phyloP scores from a whole-genome alignment of 345 rosid genomes.

The Capsella bursapastoris region DNA sequence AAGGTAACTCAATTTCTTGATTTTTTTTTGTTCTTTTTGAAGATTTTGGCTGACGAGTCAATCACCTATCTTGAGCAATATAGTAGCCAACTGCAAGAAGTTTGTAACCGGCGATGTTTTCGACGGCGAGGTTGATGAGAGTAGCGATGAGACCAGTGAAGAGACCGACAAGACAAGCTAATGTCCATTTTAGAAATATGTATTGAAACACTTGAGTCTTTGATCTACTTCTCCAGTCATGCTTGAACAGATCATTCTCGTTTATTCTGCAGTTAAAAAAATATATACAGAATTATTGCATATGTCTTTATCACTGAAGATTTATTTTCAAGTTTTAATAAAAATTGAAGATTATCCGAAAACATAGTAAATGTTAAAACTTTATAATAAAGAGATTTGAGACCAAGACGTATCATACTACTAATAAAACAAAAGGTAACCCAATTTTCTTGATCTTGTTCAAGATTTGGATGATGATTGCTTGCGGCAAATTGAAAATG shows the following conservation, averaged over 20 bases:
- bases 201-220: conserved; percentile 80
- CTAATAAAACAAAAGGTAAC: conserved; percentile 6
- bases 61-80: conserved; percentile 65
- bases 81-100: conserved; percentile 72
- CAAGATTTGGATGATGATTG: conserved; percentile 37
- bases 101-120: conserved; percentile 97
- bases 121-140: conserved; percentile 83
- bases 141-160: conserved; percentile 85
- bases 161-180: conserved; percentile 86
- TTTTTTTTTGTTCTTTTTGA: not conserved
- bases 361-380: conserved; percentile 15
- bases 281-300: conserved; percentile 1
- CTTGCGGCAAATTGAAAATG: conserved; percentile 29
- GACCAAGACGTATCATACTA: not conserved
- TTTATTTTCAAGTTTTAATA: not conserved
- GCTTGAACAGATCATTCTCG: conserved; percentile 93
- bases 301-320: conserved; percentile 33
- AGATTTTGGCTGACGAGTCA: not conserved
- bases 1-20: conserved; percentile 34
- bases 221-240: conserved; percentile 97
- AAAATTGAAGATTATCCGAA: conserved; percentile 1
- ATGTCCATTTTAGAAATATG: conserved; percentile 75
- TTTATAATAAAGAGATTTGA: conserved; percentile 11
- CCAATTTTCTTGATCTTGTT: not conserved
- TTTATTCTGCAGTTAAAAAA: conserved; percentile 61